A percentile compares a stretch with the other conserved stretches of the same genome.
phyloP scores from a whole-genome alignment of 2,329 filamentous ascomycete species.

The Aspergillus proliferans region DNA sequence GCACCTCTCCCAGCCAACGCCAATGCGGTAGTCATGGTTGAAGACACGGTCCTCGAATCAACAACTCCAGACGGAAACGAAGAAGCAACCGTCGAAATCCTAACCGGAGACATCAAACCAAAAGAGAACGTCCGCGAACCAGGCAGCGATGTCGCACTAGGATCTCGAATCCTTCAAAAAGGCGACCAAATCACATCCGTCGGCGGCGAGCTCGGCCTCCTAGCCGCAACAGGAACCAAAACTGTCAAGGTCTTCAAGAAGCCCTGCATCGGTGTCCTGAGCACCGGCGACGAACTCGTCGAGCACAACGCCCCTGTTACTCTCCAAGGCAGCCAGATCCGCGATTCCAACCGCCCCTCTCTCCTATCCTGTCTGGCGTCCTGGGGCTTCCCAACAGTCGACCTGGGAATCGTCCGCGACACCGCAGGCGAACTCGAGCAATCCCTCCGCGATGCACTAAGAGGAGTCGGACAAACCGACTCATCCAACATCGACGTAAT shows the following conservation, averaged over 20 bases:
- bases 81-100: conserved; percentile 80
- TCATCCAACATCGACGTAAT: conserved; percentile 62
- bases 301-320: conserved; percentile 57
- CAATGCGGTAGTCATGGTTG: conserved; percentile 92
- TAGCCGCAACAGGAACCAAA: conserved; percentile 74
- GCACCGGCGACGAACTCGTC: conserved; percentile 92
- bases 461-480: conserved; percentile 42
- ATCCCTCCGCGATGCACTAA: conserved; percentile 67
- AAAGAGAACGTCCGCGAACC: conserved; percentile 89
- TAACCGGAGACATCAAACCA: conserved; percentile 65
- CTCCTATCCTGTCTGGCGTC: conserved; percentile 70
- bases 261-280: conserved; percentile 78
- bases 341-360: conserved; percentile 87
- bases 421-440: conserved; percentile 64
- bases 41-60: conserved; percentile 74
- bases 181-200: conserved; percentile 79
- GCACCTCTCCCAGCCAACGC: conserved; percentile 83
- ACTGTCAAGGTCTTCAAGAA: conserved; percentile 67
- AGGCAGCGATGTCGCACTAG: conserved; percentile 74
- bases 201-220: conserved; percentile 83
- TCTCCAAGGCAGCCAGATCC: conserved; percentile 73
- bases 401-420: conserved; percentile 69
- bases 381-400: conserved; percentile 71
- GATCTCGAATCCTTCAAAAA: conserved; percentile 62
- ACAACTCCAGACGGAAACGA: conserved; percentile 74